Evolutionary conservation across 1,284 basidiomycete genomes (phyloP).

Genomic region (Melampsora larici-populina): DNA sequence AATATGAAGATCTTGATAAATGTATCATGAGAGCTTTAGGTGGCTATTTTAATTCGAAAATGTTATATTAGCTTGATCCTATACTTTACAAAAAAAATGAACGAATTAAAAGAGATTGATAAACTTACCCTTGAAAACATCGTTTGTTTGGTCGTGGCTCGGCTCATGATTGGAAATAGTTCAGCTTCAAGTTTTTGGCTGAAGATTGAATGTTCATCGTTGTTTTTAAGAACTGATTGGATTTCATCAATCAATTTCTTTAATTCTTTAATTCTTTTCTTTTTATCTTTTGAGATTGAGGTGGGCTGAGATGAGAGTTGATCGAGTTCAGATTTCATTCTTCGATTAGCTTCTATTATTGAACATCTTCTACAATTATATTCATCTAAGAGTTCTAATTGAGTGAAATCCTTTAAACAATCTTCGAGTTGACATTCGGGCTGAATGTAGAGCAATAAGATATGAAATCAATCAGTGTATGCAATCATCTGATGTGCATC

Average conservation of each 20-base stretch:
- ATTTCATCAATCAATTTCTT: background rate
- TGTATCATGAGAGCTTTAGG: constrained; percentile 77
- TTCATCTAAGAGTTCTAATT: constrained; percentile 71
- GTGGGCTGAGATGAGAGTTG: background rate
- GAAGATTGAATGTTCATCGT: background rate
- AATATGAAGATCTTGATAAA: constrained; percentile 78
- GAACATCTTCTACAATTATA: constrained; percentile 79
- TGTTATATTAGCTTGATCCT: background rate
- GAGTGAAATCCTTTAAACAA: constrained; percentile 73
- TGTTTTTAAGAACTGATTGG: background rate
- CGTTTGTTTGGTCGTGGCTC: constrained; percentile 75
- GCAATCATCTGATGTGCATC: no score
- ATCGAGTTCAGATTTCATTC: background rate
- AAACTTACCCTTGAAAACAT: constrained; percentile 73
- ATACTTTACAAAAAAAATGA: background rate
- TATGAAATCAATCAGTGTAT: no score
- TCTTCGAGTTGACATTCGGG: constrained; percentile 60
- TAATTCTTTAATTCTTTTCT: background rate
- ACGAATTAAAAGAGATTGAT: background rate
- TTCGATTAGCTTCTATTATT: constrained; percentile 65
- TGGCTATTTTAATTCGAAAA: constrained; percentile 58
- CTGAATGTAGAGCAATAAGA: background rate
- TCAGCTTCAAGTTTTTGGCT: background rate
- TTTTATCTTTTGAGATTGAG: background rate
- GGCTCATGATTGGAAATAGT: constrained; percentile 65